phyloP scores from a whole-genome alignment of 2,329 filamentous ascomycete genomes.

The Tolypocladium nubicola region DNA sequence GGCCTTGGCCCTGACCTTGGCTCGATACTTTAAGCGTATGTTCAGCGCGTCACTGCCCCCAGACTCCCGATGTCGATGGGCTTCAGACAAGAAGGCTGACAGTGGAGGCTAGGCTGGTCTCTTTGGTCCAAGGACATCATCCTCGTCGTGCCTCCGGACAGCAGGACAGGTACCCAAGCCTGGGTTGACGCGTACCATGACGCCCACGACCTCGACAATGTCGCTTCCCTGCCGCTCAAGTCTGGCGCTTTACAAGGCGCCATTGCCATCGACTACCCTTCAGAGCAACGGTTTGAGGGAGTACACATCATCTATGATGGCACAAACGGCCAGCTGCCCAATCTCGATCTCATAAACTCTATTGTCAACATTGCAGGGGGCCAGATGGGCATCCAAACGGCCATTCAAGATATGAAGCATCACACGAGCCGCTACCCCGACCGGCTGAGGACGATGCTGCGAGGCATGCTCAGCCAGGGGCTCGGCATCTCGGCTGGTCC shows the following conservation, averaged over 20 bases:
- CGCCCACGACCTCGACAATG: slow-evolving; percentile 59
- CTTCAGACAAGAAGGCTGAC: slow-evolving; percentile 8
- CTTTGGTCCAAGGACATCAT: slow-evolving; percentile 99
- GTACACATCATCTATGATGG: slow-evolving; percentile 92
- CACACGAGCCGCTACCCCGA: slow-evolving; percentile 70
- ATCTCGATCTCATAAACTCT: slow-evolving; percentile 92
- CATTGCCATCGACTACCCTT: slow-evolving; percentile 86
- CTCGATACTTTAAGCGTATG: slow-evolving; percentile 83
- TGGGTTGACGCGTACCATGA: slow-evolving; percentile 99
- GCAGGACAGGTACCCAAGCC: slow-evolving; percentile 80
- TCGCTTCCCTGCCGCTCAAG: slow-evolving; percentile 75
- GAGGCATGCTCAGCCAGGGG: slow-evolving; percentile 87
- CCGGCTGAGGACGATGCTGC: slow-evolving; percentile 76
- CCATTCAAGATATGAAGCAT: slow-evolving; percentile 81
- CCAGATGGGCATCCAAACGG: slow-evolving; percentile 82
- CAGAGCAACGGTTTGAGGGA: slow-evolving; percentile 73
- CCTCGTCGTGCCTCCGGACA: slow-evolving; percentile 79
- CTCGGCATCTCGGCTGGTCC: slow-evolving; percentile 81
- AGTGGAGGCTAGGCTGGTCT: slow-evolving; percentile 62
- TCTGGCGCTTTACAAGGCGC: slow-evolving; percentile 88
- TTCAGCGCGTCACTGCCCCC: background rate
- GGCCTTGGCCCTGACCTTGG: slow-evolving; percentile 73
- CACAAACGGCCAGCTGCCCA: slow-evolving; percentile 88
- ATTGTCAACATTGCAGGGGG: slow-evolving; percentile 77
- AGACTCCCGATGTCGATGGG: background rate